Evolutionary conservation across 2,329 filamentous ascomycete genomes (phyloP).

Genomic region (Fusarium newnesense): DNA sequence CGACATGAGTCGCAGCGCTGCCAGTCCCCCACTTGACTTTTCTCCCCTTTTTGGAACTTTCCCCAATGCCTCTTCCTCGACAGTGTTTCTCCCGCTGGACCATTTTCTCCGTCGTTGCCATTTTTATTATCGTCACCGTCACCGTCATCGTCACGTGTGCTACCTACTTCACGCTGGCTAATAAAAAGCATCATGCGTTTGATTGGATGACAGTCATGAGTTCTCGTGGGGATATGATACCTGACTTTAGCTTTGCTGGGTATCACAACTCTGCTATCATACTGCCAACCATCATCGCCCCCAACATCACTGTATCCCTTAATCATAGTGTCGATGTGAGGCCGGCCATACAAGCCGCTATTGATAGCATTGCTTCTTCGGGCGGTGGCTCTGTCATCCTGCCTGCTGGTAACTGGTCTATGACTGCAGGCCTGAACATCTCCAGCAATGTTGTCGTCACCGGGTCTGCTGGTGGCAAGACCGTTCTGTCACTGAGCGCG

Average conservation of each 20-base stretch:
- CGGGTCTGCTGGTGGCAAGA: not conserved
- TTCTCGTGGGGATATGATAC: constrained; percentile 22
- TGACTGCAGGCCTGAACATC: constrained; percentile 20
- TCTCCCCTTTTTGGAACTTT: not conserved
- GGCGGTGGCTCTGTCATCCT: constrained; percentile 33
- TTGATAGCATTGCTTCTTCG: constrained; percentile 2
- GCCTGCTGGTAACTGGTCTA: constrained; percentile 10
- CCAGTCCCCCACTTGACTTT: not conserved
- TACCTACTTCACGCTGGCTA: constrained; percentile 14
- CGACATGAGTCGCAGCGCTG: not conserved
- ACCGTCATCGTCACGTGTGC: constrained; percentile 1
- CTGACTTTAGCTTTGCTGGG: constrained; percentile 38
- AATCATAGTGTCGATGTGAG: constrained; percentile 11
- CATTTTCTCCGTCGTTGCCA: not conserved
- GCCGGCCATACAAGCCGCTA: constrained; percentile 21
- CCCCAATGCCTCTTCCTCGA: constrained; percentile 13
- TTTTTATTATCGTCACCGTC: not conserved
- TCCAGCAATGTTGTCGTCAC: constrained; percentile 5
- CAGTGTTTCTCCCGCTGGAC: constrained; percentile 9
- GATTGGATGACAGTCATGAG: constrained; percentile 27
- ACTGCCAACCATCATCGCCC: not conserved
- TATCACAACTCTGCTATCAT: constrained; percentile 32
- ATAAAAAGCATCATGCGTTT: not conserved
- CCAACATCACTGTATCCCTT: not conserved
- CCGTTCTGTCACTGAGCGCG: not conserved